Base-by-base conservation (phyloP, 129 eudicot genomes). In the Oenanthe sinensis region DNA sequence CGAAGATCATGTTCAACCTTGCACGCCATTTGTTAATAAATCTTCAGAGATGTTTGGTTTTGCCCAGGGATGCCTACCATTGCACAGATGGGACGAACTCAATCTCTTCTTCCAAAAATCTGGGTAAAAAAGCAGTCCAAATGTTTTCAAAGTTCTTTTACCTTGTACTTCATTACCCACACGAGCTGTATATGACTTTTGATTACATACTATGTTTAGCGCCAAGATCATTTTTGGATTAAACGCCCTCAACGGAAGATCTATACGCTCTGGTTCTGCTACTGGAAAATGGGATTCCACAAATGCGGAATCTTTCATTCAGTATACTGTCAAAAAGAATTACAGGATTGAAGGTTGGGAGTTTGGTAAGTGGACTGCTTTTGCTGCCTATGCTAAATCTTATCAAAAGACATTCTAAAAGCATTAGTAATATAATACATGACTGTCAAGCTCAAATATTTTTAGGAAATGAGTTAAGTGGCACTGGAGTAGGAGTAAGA, bases 61-160 rank as follows among this genome's bases (percentile, higher is more conserved):
- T 82, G 83, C 89, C 2, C 84, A 85, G 80, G 97, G 91, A 55
- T 96, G 99, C 86, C 82, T 96, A 82, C 84, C 97, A 16, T 60
- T 96, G 85, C 81, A 91, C 15, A 87, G 99, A 22, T 96, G 97
- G 99, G 96, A 92, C 78, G 87, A 90, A 60, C 91, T 96, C 17
- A 90, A 90, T 74, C 40, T 52, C 40, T 96, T 96, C 90, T 90
- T 92, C 84, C 87, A 76, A 78, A 47, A 84, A 15, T 54, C 95
- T 63, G 91, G 96, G 99, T 91, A 84, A 85, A 6, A 6, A n/a
- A n/a, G 33, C 36, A 24, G 33, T 30, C 43, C 33, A 12, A 30
- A 30, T 67, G 10, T 30, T 8, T 67, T 15, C 4, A 14, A 14
- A 28, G 40, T 8, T 71, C 30, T 36, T 22, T 22, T 9, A 22